These are phyloP conservation scores for Ceratocystis colombiana DNA, from an alignment of 2,329 filamentous ascomycete genomes.

Conservation along the genomic window DNA sequence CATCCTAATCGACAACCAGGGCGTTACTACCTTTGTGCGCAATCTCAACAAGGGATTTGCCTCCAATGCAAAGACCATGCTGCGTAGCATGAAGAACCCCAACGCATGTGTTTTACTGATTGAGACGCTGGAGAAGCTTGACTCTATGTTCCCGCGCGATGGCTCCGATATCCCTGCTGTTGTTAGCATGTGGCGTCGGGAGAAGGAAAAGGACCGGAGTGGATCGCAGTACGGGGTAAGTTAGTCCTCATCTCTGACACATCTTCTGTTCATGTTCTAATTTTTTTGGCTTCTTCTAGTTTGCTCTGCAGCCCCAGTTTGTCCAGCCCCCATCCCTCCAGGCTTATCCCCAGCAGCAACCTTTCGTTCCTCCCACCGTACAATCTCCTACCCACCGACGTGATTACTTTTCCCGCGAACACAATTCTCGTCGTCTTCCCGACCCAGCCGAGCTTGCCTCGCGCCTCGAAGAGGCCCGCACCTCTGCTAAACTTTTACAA, in stretches of 20 bases:
- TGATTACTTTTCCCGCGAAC: slow-evolving; percentile 49
- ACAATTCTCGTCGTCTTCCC: slow-evolving; percentile 46
- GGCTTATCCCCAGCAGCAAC: slow-evolving; percentile 13
- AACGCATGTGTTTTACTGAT: slow-evolving; percentile 76
- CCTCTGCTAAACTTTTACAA: slow-evolving; percentile 81
- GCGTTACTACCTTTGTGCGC: slow-evolving; percentile 68
- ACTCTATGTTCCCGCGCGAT: slow-evolving; percentile 34
- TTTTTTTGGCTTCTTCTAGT: background rate
- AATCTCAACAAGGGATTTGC: slow-evolving; percentile 82
- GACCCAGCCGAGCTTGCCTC: slow-evolving; percentile 65
- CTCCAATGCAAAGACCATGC: slow-evolving; percentile 60
- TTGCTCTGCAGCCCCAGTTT: slow-evolving; percentile 10
- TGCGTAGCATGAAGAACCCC: slow-evolving; percentile 60
- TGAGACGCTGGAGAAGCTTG: slow-evolving; percentile 74
- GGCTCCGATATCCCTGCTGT: slow-evolving; percentile 20
- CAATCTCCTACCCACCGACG: slow-evolving; percentile 32
- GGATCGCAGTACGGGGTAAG: slow-evolving; percentile 40
- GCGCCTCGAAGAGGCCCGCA: slow-evolving; percentile 80
- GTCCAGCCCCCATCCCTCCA: slow-evolving; percentile 8
- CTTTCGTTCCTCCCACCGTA: slow-evolving; percentile 30
- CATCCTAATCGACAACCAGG: slow-evolving; percentile 87
- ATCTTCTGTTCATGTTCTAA: background rate
- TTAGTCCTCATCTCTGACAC: slow-evolving; percentile 20
- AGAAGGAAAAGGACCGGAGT: slow-evolving; percentile 58
- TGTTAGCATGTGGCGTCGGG: slow-evolving; percentile 79